A percentile compares a stretch with the other conserved stretches of the same genome.
Conservation (phyloP, 164 flowering plant genomes). For the Vitis cinerea region DNA sequence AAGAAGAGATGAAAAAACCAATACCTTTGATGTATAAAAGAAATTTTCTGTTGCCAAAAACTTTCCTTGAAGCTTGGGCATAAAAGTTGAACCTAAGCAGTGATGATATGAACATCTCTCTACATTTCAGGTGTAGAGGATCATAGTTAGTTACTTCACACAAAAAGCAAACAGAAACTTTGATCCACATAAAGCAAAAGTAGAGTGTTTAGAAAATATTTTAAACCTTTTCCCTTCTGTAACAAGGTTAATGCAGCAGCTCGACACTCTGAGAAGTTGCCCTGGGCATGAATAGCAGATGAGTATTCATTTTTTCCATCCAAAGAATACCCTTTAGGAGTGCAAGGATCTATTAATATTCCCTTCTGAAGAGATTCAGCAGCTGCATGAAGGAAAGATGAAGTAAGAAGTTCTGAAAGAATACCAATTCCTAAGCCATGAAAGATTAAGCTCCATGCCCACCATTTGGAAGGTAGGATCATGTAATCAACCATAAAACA, state of each 20-base stretch:
- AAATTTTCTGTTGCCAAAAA: conserved; percentile 96
- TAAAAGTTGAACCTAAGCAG: conserved; percentile 74
- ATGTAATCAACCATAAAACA: background rate
- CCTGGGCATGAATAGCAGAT: conserved; percentile 52
- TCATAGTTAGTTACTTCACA: background rate
- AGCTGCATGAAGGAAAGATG: conserved; percentile 39
- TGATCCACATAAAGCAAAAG: background rate
- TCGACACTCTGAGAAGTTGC: conserved; percentile 92
- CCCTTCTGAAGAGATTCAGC: conserved; percentile 34
- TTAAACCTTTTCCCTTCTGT: conserved; percentile 76
- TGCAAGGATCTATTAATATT: conserved; percentile 71
- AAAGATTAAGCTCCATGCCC: background rate
- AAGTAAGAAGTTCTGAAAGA: background rate
- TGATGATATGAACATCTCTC: conserved; percentile 62
- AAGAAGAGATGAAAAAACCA: no score
- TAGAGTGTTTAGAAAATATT: background rate
- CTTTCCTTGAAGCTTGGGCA: conserved; percentile 76
- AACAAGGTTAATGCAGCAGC: conserved; percentile 72
- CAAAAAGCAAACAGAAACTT: background rate
- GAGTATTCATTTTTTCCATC: conserved; percentile 24
- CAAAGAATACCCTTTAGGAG: conserved; percentile 74
- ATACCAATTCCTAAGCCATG: background rate
- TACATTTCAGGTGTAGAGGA: conserved; percentile 28
- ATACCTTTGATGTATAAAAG: conserved; percentile 85
- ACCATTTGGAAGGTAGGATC: background rate